These are phyloP conservation scores for Hawksworthiomyces lignivorus DNA, from an alignment of 2,329 filamentous ascomycete genomes.

Conservation along the genomic window DNA sequence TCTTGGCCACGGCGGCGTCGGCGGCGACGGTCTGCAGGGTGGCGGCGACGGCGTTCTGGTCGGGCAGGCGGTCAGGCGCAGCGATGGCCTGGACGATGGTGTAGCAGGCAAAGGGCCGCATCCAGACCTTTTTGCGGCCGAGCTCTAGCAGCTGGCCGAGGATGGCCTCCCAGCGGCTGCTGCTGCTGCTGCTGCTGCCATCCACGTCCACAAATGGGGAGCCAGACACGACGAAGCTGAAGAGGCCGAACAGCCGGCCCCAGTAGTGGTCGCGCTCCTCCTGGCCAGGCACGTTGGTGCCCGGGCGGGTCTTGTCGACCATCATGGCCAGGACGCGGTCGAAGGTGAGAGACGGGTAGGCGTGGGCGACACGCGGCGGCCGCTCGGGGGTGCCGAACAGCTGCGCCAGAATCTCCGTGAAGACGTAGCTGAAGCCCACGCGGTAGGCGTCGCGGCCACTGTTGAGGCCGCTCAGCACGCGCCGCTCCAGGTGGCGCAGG, in stretches of 20 bases:
- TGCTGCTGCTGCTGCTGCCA: not conserved
- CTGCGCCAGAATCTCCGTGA: constrained; percentile 72
- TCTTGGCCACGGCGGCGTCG: constrained; percentile 56
- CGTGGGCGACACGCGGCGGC: constrained; percentile 25
- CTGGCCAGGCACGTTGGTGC: constrained; percentile 51
- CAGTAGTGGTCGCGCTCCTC: constrained; percentile 82
- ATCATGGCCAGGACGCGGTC: constrained; percentile 46
- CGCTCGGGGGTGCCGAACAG: constrained; percentile 49
- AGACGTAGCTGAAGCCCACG: constrained; percentile 79
- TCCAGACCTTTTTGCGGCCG: constrained; percentile 76
- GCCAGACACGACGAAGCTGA: constrained; percentile 74
- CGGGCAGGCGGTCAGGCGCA: constrained; percentile 42
- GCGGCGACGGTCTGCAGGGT: constrained; percentile 56
- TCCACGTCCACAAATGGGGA: constrained; percentile 49
- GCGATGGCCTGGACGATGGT: constrained; percentile 67
- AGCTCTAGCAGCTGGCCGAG: constrained; percentile 67
- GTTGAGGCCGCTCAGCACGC: constrained; percentile 79
- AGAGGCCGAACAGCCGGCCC: constrained; percentile 78
- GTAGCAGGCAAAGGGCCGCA: constrained; percentile 80
- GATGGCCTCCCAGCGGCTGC: constrained; percentile 54
- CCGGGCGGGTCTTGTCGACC: constrained; percentile 46
- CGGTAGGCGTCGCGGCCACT: constrained; percentile 85
- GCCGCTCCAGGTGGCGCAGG: constrained; percentile 52
- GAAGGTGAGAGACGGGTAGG: constrained; percentile 48
- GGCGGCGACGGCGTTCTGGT: constrained; percentile 46